Percentiles rank a stretch among this genome's conserved stretches.
Conservation (phyloP, 139 green algal genomes). For the Chlamydomonas schloesseri region DNA sequence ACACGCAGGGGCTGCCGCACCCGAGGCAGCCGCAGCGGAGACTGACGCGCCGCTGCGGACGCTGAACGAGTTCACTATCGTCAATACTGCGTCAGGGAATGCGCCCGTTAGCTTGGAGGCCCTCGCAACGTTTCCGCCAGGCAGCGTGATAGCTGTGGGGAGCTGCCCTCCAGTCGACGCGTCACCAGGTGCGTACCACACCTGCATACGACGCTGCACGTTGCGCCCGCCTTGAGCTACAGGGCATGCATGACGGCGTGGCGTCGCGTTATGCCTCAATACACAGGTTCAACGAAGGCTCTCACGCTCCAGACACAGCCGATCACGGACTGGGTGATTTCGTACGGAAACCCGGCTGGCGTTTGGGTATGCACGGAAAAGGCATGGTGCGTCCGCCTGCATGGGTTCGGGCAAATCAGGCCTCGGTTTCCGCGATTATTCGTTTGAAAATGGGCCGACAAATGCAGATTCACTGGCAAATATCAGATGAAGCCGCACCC, state of each 20-base stretch:
- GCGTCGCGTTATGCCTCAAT: no score
- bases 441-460: no score
- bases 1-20: not conserved
- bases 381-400: not conserved
- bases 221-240: no score
- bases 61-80: slow-evolving; percentile 32
- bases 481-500: no score
- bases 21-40: no score
- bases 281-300: not conserved
- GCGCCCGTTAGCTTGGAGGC: slow-evolving; percentile 11
- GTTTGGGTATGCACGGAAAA: slow-evolving; percentile 37
- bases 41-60: slow-evolving; percentile 22
- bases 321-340: slow-evolving; percentile 21
- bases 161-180: not conserved
- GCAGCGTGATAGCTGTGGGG: slow-evolving; percentile 23
- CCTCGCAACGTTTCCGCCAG: not conserved
- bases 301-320: not conserved
- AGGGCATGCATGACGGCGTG: no score
- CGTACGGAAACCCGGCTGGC: slow-evolving; percentile 10
- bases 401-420: no score
- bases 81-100: slow-evolving; percentile 14
- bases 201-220: no score
- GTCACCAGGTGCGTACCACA: not conserved
- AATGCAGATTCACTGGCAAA: no score
- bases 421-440: no score